These are phyloP conservation scores for Tubosaeta sp. DNA, from an alignment of 768 basidiomycete genomes.

Conservation along the genomic window DNA sequence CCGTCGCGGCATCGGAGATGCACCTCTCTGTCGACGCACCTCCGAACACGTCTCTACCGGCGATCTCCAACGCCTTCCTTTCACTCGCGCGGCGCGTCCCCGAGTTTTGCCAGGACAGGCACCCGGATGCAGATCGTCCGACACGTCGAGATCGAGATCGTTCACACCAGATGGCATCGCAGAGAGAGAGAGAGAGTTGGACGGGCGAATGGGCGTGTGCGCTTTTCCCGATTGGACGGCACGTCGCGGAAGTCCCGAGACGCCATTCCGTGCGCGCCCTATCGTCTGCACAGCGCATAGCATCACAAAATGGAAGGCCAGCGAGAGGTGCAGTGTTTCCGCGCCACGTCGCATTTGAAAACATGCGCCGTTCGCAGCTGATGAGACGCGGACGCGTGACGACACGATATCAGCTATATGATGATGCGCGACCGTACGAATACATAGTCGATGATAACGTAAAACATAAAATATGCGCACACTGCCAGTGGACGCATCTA, in stretches of 20 bases:
- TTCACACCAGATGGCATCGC: no score
- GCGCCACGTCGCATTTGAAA: neutral
- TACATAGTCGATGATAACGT: conserved; percentile 1
- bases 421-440: neutral
- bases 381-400: neutral
- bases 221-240: neutral
- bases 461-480: neutral
- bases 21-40: no score
- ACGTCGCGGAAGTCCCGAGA: neutral
- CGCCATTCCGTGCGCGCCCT: neutral
- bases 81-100: neutral
- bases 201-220: neutral
- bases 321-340: neutral
- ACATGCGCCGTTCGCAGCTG: neutral
- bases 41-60: neutral
- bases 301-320: neutral
- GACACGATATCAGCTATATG: neutral
- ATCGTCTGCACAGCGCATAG: neutral
- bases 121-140: no score
- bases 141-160: neutral
- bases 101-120: neutral
- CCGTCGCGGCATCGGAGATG: neutral
- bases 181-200: neutral
- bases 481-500: neutral
- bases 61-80: neutral